Evolutionary conservation across 176 grass and related monocot genomes (phyloP).

Genomic region (Saccharum spontaneum): DNA sequence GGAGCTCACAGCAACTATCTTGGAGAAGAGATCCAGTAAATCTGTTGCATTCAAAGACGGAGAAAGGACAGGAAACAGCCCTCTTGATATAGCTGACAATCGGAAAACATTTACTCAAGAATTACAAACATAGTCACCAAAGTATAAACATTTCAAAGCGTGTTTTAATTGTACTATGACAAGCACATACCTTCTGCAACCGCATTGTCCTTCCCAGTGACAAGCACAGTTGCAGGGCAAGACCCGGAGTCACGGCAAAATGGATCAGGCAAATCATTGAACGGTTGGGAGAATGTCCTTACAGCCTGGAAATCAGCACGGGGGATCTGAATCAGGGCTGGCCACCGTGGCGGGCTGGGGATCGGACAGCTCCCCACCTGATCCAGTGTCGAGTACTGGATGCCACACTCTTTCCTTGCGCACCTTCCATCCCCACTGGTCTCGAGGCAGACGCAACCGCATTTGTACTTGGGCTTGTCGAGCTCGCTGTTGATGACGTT

Average conservation of each 20-base stretch:
- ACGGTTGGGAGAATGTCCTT: not conserved
- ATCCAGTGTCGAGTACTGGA: conserved; percentile 69
- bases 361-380: conserved; percentile 65
- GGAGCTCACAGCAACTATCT: conserved; percentile 60
- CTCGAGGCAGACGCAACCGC: conserved; percentile 52
- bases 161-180: not conserved
- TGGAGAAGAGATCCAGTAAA: conserved; percentile 62
- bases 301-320: conserved; percentile 50
- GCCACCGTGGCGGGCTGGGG: conserved; percentile 55
- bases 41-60: conserved; percentile 55
- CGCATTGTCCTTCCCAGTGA: conserved; percentile 60
- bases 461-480: conserved; percentile 64
- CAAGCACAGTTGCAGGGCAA: conserved; percentile 61
- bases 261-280: conserved; percentile 56
- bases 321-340: conserved; percentile 71
- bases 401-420: conserved; percentile 49
- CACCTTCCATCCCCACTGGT: conserved; percentile 34
- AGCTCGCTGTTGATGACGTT: conserved; percentile 61
- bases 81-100: conserved; percentile 55
- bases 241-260: conserved; percentile 53
- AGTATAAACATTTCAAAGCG: not conserved
- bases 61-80: conserved; percentile 52
- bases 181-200: conserved; percentile 53
- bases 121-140: conserved; percentile 13
- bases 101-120: conserved; percentile 15